Percentiles rank a stretch among this genome's conserved stretches.
Evolutionary conservation across 2,329 filamentous ascomycete species (phyloP).

Genomic region (Coniochaeta sp.): DNA sequence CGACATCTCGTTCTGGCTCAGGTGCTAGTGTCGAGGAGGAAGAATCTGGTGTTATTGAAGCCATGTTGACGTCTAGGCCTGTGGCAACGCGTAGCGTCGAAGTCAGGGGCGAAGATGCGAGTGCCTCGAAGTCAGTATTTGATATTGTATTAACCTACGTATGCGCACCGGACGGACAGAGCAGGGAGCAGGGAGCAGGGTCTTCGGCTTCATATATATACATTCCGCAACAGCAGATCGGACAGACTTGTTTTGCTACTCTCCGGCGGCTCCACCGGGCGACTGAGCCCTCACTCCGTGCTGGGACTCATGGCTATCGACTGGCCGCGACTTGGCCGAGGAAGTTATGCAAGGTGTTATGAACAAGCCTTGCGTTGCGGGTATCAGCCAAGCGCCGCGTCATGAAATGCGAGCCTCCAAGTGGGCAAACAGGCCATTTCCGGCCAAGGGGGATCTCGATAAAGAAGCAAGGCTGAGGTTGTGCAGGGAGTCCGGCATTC

Average conservation of each 20-base stretch:
- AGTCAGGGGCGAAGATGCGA: not conserved
- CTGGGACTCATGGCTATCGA: not conserved
- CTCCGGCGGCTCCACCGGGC: not conserved
- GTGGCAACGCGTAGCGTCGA: not conserved
- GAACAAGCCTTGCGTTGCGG: not conserved
- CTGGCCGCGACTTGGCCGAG: not conserved
- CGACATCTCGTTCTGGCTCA: constrained; percentile 28
- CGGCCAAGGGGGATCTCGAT: too few species aligned
- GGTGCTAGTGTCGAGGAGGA: constrained; percentile 24
- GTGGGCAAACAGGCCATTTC: not conserved
- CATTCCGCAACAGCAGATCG: not conserved
- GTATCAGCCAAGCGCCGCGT: not conserved
- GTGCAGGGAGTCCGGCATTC: not conserved
- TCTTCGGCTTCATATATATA: not conserved
- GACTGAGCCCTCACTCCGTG: not conserved
- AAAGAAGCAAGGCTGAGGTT: not conserved
- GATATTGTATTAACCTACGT: not conserved
- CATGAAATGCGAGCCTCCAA: not conserved
- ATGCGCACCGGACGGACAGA: not conserved
- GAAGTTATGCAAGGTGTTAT: not conserved
- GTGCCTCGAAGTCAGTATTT: not conserved
- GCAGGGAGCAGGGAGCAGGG: too few species aligned
- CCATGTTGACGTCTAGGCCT: constrained; percentile 2
- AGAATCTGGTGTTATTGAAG: constrained; percentile 15
- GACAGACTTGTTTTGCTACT: not conserved